Conservation (phyloP, 768 basidiomycete genomes). For the Amanita subjunquillea region DNA sequence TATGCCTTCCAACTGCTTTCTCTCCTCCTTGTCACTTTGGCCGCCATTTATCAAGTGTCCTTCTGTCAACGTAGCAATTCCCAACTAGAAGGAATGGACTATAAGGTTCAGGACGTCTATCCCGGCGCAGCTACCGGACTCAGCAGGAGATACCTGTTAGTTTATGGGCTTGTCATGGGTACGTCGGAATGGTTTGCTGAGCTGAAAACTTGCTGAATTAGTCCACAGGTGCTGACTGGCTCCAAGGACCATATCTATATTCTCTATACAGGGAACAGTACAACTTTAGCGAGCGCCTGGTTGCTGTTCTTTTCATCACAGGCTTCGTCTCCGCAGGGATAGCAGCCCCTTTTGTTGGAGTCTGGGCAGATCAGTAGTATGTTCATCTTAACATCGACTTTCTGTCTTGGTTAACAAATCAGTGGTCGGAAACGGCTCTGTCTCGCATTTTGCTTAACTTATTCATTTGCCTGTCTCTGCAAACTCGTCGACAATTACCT, state of each 20-base stretch:
- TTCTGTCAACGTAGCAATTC: slow-evolving; percentile 5
- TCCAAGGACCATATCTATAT: slow-evolving; percentile 74
- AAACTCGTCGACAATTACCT: slow-evolving; percentile 49
- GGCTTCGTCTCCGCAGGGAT: slow-evolving; percentile 66
- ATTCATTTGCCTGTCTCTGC: slow-evolving; percentile 47
- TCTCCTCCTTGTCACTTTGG: slow-evolving; percentile 21
- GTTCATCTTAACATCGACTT: slow-evolving; percentile 13
- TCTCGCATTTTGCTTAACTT: slow-evolving; percentile 62
- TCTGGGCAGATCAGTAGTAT: slow-evolving; percentile 71
- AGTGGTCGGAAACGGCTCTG: slow-evolving; percentile 64
- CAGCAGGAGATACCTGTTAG: slow-evolving; percentile 43
- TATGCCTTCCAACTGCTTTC: slow-evolving; percentile 30
- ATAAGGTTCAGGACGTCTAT: not conserved
- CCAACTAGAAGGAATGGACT: not conserved
- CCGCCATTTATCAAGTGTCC: slow-evolving; percentile 20
- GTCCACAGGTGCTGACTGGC: slow-evolving; percentile 58
- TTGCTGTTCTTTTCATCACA: slow-evolving; percentile 68
- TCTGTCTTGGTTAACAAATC: not conserved
- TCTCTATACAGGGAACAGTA: slow-evolving; percentile 67
- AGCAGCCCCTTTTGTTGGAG: slow-evolving; percentile 60
- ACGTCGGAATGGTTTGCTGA: slow-evolving; percentile 12
- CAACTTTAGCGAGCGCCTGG: slow-evolving; percentile 46
- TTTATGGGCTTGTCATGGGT: slow-evolving; percentile 73
- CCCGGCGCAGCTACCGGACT: not conserved
- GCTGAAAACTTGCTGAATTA: not conserved